Evolutionary conservation across 495 filamentous ascomycete genomes (phyloP).

Genomic region (Diplogelasinospora grovesii): DNA sequence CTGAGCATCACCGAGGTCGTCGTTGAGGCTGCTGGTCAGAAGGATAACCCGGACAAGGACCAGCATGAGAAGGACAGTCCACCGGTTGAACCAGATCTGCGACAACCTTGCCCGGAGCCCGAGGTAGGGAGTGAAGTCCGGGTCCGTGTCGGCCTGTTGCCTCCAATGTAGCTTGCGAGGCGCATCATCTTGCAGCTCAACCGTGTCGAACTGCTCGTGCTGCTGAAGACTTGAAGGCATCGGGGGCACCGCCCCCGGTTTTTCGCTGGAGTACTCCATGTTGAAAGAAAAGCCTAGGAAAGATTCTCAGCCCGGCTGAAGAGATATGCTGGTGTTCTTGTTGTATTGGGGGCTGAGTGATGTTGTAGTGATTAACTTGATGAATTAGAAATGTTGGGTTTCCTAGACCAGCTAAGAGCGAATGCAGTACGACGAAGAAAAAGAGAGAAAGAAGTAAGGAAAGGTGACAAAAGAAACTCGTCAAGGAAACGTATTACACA

Average conservation of each 20-base stretch:
- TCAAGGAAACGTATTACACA: slow-evolving; percentile 7
- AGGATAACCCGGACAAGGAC: slow-evolving; percentile 76
- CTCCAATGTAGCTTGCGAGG: slow-evolving; percentile 14
- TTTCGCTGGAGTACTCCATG: slow-evolving; percentile 12
- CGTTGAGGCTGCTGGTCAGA: slow-evolving; percentile 60
- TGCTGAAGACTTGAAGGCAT: slow-evolving; percentile 17
- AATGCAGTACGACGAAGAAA: slow-evolving; percentile 5
- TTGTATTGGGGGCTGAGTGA: neutral
- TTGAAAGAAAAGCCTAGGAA: neutral
- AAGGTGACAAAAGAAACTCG: slow-evolving; percentile 3
- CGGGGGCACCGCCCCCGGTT: slow-evolving; percentile 13
- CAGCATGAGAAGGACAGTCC: slow-evolving; percentile 85
- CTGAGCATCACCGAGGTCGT: slow-evolving; percentile 67
- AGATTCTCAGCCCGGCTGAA: too few species aligned
- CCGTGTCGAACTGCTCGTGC: slow-evolving; percentile 5
- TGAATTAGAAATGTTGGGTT: slow-evolving; percentile 4
- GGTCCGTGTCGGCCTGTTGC: slow-evolving; percentile 24
- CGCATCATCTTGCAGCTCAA: slow-evolving; percentile 9
- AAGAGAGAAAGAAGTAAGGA: slow-evolving; percentile 8
- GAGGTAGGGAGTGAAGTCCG: slow-evolving; percentile 77
- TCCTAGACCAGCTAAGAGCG: slow-evolving; percentile 19
- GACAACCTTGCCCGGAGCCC: slow-evolving; percentile 84
- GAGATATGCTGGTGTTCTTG: too few species aligned
- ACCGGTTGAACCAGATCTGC: slow-evolving; percentile 94
- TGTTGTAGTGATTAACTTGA: neutral